phyloP scores from a whole-genome alignment of 2,329 filamentous ascomycete genomes.

The Sporothrix mexicana region DNA sequence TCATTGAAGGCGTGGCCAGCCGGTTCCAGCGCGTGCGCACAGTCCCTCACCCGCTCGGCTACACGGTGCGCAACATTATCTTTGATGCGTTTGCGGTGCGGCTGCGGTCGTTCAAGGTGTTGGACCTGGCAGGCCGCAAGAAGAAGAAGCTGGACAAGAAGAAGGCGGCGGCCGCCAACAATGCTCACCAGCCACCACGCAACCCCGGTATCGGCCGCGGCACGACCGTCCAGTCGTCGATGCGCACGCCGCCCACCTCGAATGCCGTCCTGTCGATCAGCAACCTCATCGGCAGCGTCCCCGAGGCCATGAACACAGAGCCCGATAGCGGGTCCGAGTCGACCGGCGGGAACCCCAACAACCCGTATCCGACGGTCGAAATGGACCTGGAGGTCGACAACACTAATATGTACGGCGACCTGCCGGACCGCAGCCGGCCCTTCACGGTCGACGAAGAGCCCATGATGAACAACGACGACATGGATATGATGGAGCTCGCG shows the following conservation, averaged over 20 bases:
- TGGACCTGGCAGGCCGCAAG: slow-evolving; percentile 34
- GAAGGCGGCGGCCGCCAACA: not conserved
- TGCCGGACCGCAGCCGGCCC: slow-evolving; percentile 18
- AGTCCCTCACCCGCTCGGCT: slow-evolving; percentile 36
- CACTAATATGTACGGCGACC: not conserved
- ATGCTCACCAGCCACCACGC: too few species aligned
- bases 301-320: slow-evolving; percentile 21
- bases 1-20: slow-evolving; percentile 37
- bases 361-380: slow-evolving; percentile 10
- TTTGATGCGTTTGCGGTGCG: slow-evolving; percentile 38
- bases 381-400: slow-evolving; percentile 33
- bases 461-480: not conserved
- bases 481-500: slow-evolving; percentile 29
- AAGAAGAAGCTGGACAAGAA: not conserved
- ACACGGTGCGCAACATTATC: slow-evolving; percentile 32
- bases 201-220: too few species aligned
- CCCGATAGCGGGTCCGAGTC: slow-evolving; percentile 7
- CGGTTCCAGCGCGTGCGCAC: slow-evolving; percentile 33
- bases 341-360: not conserved
- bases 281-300: slow-evolving; percentile 33
- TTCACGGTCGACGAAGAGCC: slow-evolving; percentile 25
- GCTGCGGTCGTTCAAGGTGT: slow-evolving; percentile 37
- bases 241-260: slow-evolving; percentile 13
- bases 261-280: slow-evolving; percentile 30
- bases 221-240: not conserved